Base-by-base conservation (phyloP, 1,139 yeast genomes). In the Candida frijolesensis region DNA sequence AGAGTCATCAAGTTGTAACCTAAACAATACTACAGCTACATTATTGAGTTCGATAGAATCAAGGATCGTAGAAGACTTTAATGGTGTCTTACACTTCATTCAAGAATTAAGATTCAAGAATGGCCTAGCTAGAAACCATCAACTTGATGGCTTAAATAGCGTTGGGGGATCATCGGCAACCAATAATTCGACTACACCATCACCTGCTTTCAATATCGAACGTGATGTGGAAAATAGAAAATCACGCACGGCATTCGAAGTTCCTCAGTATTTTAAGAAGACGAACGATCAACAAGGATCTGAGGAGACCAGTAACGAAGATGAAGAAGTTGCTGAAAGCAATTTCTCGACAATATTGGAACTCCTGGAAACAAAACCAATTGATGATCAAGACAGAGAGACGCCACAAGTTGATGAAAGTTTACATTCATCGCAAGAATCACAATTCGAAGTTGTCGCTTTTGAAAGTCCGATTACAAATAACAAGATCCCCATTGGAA, bases 1-100 rank as follows among this genome's bases (percentile, higher is more conserved):
- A 53, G 72, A 80, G 14, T 73, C 71, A 51, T 84, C 82, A 53
- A 78, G 80, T 54, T 66, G 78, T 42, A 58, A 60, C 62, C 67
- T 55, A 60, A 67, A 51, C 67, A 72, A 49, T 57, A 44, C 16
- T 3, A 18, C 42, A 10, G 29, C 34, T n/a, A 47, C 38, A 12
- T 19, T 47, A 18, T 19, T 47, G n/a, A 40, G 12, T 22, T 32
- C 41, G 3, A 33, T 54, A 16, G 57, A 54, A 37, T 33, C 46
- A 7, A 72, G 74, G 3, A 65, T 82, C 4, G 59, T 72, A n/a
- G 63, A 62, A 34, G 70, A 76, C 54, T 74, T 82, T 56, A 76
- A 74, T 32, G 80, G 75, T 32, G 66, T 82, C 47, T 64, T 78
- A 39, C 54, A 44, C 15, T 41, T 48, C 16, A 48, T 61, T 2